phyloP scores from a whole-genome alignment of 495 filamentous ascomycete species.

The Penicillium salamii region DNA sequence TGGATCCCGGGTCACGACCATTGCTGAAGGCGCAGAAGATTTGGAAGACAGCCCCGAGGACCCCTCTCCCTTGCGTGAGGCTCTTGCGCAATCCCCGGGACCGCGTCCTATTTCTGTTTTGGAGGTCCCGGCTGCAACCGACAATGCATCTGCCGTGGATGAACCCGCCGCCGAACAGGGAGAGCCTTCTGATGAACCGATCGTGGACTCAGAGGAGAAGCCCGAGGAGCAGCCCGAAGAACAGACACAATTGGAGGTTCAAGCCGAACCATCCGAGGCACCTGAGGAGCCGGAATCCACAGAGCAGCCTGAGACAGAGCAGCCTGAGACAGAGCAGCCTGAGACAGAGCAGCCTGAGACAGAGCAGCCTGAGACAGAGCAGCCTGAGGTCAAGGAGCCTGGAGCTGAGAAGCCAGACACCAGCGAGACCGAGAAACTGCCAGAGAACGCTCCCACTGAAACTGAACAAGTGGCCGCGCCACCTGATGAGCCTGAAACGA shows the following conservation, averaged over 20 bases:
- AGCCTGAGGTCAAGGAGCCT: conserved; percentile 1
- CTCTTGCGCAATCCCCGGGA: conserved; percentile 16
- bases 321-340: conserved; percentile 1
- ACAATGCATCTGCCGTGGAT: neutral
- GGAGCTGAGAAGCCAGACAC: neutral
- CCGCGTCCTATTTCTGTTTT: conserved; percentile 10
- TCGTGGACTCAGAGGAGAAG: conserved; percentile 8
- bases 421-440: neutral
- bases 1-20: conserved; percentile 70
- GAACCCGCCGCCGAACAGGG: neutral
- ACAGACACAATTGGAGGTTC: neutral
- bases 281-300: conserved; percentile 3
- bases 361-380: conserved; percentile 5
- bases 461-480: conserved; percentile 9
- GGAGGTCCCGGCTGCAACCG: neutral
- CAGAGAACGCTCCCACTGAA: conserved; percentile 5
- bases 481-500: conserved; percentile 10
- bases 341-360: conserved; percentile 1
- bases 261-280: conserved; percentile 1
- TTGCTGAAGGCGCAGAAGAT: conserved; percentile 70
- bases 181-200: neutral
- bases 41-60: conserved; percentile 30
- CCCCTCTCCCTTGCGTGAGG: conserved; percentile 13
- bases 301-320: neutral
- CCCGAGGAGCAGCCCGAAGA: neutral